Evolutionary conservation across 1,284 basidiomycete species (phyloP).

Genomic region (Chalciporus sp.): DNA sequence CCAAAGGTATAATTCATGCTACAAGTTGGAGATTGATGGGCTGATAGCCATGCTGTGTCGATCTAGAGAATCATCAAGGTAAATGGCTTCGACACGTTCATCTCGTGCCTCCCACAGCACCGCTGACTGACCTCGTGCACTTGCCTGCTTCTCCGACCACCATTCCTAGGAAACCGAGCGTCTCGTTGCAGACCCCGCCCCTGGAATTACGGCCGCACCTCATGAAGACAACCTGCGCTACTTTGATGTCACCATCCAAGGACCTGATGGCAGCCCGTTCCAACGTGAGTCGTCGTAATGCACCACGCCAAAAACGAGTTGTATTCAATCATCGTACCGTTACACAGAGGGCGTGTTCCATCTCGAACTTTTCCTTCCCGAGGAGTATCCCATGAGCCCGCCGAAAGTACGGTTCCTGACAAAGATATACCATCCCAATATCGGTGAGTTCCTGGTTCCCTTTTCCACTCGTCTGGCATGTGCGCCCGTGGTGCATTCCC

Average conservation of each 20-base stretch:
- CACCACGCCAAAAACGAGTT: neutral
- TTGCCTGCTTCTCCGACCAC: constrained; percentile 3
- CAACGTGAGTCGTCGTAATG: constrained; percentile 63
- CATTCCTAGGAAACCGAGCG: constrained; percentile 89
- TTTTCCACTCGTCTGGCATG: neutral
- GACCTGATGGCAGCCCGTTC: constrained; percentile 93
- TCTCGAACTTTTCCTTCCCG: constrained; percentile 95
- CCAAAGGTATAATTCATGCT: constrained; percentile 27
- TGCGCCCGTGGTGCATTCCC: constrained; percentile 6
- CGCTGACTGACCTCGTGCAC: constrained; percentile 26
- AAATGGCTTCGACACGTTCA: constrained; percentile 12
- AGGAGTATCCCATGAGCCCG: constrained; percentile 99
- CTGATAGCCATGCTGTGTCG: constrained; percentile 18
- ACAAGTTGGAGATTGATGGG: neutral
- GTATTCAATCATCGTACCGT: neutral
- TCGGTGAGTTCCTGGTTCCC: constrained; percentile 61
- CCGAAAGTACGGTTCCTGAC: constrained; percentile 99
- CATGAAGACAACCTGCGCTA: constrained; percentile 98
- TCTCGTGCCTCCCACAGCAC: constrained; percentile 17
- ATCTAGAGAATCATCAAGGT: constrained; percentile 63
- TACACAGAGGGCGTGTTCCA: constrained; percentile 86
- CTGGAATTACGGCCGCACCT: constrained; percentile 90
- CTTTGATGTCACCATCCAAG: constrained; percentile 97
- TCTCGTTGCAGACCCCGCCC: constrained; percentile 92
- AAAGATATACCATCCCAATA: constrained; percentile 99